These are phyloP conservation scores for Perilla frutescens DNA, from an alignment of 257 asterid species.

Conservation along the genomic window DNA sequence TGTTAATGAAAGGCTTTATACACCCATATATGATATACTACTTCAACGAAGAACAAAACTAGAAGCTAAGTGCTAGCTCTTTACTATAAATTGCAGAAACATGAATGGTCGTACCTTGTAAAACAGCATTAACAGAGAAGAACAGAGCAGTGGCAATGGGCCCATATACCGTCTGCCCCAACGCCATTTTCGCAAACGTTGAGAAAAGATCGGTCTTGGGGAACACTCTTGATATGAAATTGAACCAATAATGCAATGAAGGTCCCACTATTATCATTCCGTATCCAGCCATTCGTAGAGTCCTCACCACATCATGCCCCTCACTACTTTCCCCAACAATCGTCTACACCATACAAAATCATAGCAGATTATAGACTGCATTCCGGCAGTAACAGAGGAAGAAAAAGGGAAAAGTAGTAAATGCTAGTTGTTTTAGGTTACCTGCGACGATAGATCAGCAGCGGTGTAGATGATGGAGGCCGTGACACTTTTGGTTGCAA, in stretches of 20 bases:
- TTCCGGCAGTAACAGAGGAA: neutral
- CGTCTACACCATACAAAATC: slow-evolving; percentile 30
- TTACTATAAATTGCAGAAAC: neutral
- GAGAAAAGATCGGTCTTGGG: slow-evolving; percentile 73
- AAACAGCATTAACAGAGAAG: slow-evolving; percentile 80
- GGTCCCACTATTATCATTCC: slow-evolving; percentile 56
- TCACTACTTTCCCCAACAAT: slow-evolving; percentile 41
- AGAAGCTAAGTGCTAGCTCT: neutral
- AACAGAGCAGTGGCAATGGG: slow-evolving; percentile 65
- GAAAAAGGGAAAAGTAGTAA: no score
- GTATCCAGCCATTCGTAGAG: slow-evolving; percentile 59
- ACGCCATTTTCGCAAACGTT: slow-evolving; percentile 65
- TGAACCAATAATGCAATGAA: slow-evolving; percentile 60
- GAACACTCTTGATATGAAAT: slow-evolving; percentile 56
- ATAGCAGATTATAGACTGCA: no score
- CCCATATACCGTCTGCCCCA: slow-evolving; percentile 83
- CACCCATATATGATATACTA: no score
- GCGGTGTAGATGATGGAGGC: slow-evolving; percentile 70
- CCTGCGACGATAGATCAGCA: slow-evolving; percentile 90
- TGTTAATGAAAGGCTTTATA: no score
- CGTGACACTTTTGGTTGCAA: slow-evolving; percentile 73
- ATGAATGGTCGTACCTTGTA: slow-evolving; percentile 62
- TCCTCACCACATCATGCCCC: slow-evolving; percentile 49
- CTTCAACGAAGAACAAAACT: no score
- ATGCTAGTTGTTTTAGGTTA: neutral